Evolutionary conservation across 768 basidiomycete genomes (phyloP).

Genomic region (Amanita molliuscula): DNA sequence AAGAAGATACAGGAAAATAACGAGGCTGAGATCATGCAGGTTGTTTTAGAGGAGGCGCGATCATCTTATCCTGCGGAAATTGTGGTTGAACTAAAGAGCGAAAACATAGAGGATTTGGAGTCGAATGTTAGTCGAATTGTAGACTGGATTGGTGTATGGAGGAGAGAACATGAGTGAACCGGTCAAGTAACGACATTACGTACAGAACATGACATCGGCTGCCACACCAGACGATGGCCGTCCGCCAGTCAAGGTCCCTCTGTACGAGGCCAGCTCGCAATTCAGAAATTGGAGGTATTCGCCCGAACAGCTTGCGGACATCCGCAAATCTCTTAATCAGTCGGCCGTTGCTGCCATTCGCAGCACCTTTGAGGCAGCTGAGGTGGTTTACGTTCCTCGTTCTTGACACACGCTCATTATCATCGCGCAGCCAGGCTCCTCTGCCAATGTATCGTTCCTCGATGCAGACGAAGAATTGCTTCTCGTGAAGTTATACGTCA

Average conservation of each 20-base stretch:
- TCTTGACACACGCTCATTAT: constrained; percentile 9
- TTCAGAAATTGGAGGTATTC: constrained; percentile 89
- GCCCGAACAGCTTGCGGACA: constrained; percentile 43
- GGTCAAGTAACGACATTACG: neutral
- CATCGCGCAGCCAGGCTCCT: constrained; percentile 55
- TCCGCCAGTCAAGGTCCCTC: constrained; percentile 23
- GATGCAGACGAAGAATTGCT: constrained; percentile 75
- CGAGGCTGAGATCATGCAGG: constrained; percentile 96
- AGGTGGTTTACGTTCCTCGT: constrained; percentile 35
- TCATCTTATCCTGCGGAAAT: constrained; percentile 81
- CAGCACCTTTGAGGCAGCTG: constrained; percentile 66
- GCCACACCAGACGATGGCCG: constrained; percentile 4
- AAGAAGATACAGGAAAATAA: constrained; percentile 99
- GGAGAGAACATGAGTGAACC: constrained; percentile 20
- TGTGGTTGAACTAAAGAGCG: constrained; percentile 76
- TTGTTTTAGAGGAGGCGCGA: constrained; percentile 81
- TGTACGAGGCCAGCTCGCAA: constrained; percentile 76
- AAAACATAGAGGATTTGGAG: constrained; percentile 71
- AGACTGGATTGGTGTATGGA: constrained; percentile 82
- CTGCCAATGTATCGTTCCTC: constrained; percentile 63
- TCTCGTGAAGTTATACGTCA: constrained; percentile 82
- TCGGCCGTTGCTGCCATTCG: constrained; percentile 72
- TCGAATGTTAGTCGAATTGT: constrained; percentile 79
- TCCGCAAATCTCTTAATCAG: constrained; percentile 60
- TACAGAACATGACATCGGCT: constrained; percentile 4